These are phyloP conservation scores for Pyrenophora graminea DNA, from an alignment of 2,329 filamentous ascomycete species.

Conservation along the genomic window DNA sequence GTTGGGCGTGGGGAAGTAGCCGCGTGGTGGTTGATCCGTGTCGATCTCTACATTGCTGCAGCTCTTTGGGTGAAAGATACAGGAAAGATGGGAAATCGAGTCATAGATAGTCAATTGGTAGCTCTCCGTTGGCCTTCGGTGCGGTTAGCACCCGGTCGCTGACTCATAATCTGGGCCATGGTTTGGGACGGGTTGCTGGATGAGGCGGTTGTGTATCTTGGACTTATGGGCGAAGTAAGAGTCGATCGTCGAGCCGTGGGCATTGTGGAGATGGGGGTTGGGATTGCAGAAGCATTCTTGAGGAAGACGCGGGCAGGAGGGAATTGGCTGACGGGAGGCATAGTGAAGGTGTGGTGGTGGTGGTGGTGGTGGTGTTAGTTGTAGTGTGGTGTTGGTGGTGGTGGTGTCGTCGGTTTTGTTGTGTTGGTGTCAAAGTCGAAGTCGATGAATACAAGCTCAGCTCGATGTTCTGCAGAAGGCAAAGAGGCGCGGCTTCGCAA, in stretches of 20 bases:
- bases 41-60: no score
- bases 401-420: background rate
- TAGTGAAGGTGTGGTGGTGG: slow-evolving; percentile 7
- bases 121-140: background rate
- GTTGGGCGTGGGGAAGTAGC: no score
- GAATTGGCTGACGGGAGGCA: slow-evolving; percentile 42
- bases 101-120: background rate
- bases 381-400: no score
- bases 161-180: slow-evolving; percentile 29
- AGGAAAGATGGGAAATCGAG: no score
- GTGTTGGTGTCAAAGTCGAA: background rate
- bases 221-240: slow-evolving; percentile 16
- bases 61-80: no score
- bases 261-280: slow-evolving; percentile 9
- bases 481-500: no score
- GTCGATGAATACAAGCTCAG: background rate
- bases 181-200: slow-evolving; percentile 29
- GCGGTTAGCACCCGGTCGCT: slow-evolving; percentile 23
- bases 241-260: slow-evolving; percentile 9
- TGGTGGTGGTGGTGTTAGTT: background rate
- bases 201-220: slow-evolving; percentile 24
- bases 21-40: no score
- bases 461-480: no score
- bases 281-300: slow-evolving; percentile 19
- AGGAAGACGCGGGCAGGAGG: slow-evolving; percentile 40